phyloP scores from a whole-genome alignment of 139 green algal genomes.

The Chlorella sp. region DNA sequence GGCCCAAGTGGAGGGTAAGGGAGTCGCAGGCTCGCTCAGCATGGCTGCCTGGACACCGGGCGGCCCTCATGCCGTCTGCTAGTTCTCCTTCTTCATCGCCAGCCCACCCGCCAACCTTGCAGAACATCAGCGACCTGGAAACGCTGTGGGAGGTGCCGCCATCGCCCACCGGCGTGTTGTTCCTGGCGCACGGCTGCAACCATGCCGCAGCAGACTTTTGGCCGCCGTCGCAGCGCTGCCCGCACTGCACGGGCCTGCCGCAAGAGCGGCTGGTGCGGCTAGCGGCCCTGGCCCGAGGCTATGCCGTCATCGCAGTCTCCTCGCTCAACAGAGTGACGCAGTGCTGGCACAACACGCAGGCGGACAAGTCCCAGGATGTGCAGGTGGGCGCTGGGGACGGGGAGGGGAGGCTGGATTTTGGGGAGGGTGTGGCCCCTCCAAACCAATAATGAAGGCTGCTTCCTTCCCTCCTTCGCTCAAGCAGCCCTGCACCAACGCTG shows the following conservation, averaged over 20 bases:
- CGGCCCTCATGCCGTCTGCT: too few relatives aligned
- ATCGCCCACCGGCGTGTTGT: background rate
- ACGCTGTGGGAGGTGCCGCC: constrained; percentile 8
- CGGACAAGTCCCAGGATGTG: background rate
- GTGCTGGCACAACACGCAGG: constrained; percentile 60
- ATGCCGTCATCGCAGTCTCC: constrained; percentile 55
- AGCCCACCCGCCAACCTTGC: too few relatives aligned
- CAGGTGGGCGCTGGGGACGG: background rate
- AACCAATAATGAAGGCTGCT: too few relatives aligned
- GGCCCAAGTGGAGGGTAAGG: too few relatives aligned
- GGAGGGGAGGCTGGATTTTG: too few relatives aligned
- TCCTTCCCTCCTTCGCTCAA: too few relatives aligned
- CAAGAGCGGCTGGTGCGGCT: constrained; percentile 62
- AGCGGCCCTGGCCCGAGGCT: constrained; percentile 43
- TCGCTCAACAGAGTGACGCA: constrained; percentile 41
- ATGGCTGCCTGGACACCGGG: too few relatives aligned
- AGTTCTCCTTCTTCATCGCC: too few relatives aligned
- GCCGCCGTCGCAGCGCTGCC: constrained; percentile 43
- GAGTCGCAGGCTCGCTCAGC: too few relatives aligned
- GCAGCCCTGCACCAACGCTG: too few relatives aligned
- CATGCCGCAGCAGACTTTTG: constrained; percentile 67
- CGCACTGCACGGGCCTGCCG: constrained; percentile 65
- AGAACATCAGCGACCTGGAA: background rate
- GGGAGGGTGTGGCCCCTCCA: too few relatives aligned
- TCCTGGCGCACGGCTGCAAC: constrained; percentile 59